These are phyloP conservation scores for Darksidea phi DNA, from an alignment of 495 filamentous ascomycete genomes.

Conservation along the genomic window DNA sequence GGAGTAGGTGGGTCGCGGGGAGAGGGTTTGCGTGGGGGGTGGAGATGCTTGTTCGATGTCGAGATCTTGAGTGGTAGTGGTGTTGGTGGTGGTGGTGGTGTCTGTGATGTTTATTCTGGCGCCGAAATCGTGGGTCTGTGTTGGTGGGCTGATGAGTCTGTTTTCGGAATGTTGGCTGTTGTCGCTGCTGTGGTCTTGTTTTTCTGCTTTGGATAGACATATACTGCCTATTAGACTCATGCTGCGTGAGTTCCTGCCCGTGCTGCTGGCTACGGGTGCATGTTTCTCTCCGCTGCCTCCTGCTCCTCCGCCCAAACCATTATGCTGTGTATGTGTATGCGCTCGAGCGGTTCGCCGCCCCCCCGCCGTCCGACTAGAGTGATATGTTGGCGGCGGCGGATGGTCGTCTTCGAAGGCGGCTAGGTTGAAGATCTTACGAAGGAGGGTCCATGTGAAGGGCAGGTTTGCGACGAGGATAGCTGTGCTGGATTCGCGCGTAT, in stretches of 20 bases:
- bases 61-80: background rate
- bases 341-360: constrained; percentile 21
- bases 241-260: background rate
- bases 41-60: constrained; percentile 6
- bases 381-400: constrained; percentile 32
- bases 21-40: background rate
- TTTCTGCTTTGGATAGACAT: constrained; percentile 3
- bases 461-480: constrained; percentile 65
- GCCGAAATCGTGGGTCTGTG: constrained; percentile 11
- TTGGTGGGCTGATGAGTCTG: constrained; percentile 4
- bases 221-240: constrained; percentile 29
- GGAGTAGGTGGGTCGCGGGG: background rate
- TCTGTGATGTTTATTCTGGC: background rate
- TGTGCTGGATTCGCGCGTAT: constrained; percentile 62
- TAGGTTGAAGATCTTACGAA: constrained; percentile 55
- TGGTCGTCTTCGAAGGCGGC: constrained; percentile 44
- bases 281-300: background rate
- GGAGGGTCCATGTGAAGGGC: constrained; percentile 60
- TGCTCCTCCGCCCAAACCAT: background rate
- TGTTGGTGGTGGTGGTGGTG: background rate
- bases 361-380: constrained; percentile 33
- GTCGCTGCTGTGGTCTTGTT: background rate
- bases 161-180: constrained; percentile 20
- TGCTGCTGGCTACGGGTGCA: background rate
- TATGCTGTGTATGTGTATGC: constrained; percentile 12